Evolutionary conservation across 176 grass and related monocot genomes (phyloP), one percentile per base, ranked within the genome.

Genomic region (Canna indica): DNA sequence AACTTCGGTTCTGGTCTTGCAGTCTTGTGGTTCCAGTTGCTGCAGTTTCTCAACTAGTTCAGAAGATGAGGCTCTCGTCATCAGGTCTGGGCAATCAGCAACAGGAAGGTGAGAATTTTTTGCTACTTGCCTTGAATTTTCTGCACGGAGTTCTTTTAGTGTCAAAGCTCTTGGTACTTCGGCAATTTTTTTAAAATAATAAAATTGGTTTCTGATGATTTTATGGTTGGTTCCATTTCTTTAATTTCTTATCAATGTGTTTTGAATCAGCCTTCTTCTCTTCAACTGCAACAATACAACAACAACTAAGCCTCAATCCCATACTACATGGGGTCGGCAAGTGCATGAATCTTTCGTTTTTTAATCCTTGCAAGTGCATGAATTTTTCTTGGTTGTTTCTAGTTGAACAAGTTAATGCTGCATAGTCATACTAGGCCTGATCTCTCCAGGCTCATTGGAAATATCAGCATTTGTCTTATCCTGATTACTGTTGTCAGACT

Each of bases 41-140:
- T 31, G 27, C 30, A 54, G 12, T 52, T 27, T 27, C 30, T 71
- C 11, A 2, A 48, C 9, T 35, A 52, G 25, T 52, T 33, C 66
- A 71, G 9, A 53, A 25, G 69, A 71, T 71, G 69, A 71, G 47
- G 29, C 27, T 71, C 46, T 35, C 29, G 16, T 71, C 46, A n/a
- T 47, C 69, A 24, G 69, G 47, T 36, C 46, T n/a, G 17, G 69
- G 28, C 17, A 71, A 71, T 71, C 69, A 24, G 47, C 69, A 48
- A 34, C 47, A 50, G n/a, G 69, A 71, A 53, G 69, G 69, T 71
- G 45, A 53, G 46, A 22, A n/a, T n/a, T n/a, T 66, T 38, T 39
- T 66, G 17, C 7, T 38, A 24, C 39, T 38, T 39, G 13, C 1
- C 35, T 66, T 10, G 7, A 66, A 66, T n/a, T 35, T 66, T 38